phyloP scores from a whole-genome alignment of 73 alveolate species.

The Paramecium primaurelia region DNA sequence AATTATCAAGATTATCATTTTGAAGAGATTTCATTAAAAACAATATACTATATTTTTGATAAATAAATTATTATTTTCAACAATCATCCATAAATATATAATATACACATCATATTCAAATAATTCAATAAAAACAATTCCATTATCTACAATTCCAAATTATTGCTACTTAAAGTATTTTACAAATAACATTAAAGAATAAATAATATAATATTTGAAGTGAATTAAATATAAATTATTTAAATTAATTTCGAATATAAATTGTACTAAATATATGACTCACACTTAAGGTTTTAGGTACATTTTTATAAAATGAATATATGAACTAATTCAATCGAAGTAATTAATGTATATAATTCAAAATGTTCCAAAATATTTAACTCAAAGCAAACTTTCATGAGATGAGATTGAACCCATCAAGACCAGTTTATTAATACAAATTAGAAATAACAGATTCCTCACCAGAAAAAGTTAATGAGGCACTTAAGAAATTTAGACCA shows the following conservation, averaged over 20 bases:
- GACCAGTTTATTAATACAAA: slow-evolving; percentile 28
- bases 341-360: background rate
- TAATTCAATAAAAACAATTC: background rate
- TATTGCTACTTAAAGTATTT: background rate
- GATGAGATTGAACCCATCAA: background rate
- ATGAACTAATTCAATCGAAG: background rate
- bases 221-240: background rate
- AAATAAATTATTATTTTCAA: background rate
- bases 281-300: background rate
- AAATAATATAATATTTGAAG: background rate
- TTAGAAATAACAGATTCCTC: background rate
- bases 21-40: background rate
- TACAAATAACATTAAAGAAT: background rate
- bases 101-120: background rate
- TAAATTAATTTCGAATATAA: background rate
- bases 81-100: background rate
- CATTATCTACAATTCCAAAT: background rate
- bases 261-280: background rate
- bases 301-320: background rate
- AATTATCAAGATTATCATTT: background rate
- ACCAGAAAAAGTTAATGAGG: background rate
- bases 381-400: background rate
- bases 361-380: background rate
- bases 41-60: background rate
- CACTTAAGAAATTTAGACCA: background rate